phyloP scores from a whole-genome alignment of 495 filamentous ascomycete genomes.

The Sordaria brevicollis region DNA sequence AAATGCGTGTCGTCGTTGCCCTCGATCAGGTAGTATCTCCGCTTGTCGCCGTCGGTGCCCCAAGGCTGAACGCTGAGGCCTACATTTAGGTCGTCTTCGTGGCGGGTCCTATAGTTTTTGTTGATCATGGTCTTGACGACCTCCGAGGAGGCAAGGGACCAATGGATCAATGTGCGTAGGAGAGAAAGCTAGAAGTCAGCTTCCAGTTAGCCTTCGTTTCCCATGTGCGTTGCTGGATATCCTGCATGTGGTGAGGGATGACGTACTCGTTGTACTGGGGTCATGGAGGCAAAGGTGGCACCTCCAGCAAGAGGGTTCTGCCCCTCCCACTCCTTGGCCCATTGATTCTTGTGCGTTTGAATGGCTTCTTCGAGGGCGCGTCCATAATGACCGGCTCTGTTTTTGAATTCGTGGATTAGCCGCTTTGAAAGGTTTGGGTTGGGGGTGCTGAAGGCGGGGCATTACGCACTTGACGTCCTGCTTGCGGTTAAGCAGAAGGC shows the following conservation, averaged over 20 bases:
- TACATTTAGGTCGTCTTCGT: slow-evolving; percentile 88
- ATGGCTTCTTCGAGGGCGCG: slow-evolving; percentile 92
- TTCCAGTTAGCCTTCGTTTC: not conserved
- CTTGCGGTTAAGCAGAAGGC: slow-evolving; percentile 87
- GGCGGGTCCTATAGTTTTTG: slow-evolving; percentile 81
- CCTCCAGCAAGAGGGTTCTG: slow-evolving; percentile 75
- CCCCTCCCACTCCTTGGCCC: slow-evolving; percentile 78
- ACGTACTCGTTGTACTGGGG: slow-evolving; percentile 69
- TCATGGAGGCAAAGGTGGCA: slow-evolving; percentile 68
- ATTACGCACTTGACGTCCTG: slow-evolving; percentile 90
- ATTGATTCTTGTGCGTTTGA: slow-evolving; percentile 73
- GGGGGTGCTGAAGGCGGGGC: slow-evolving; percentile 5
- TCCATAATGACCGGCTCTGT: slow-evolving; percentile 73
- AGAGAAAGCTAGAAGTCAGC: slow-evolving; percentile 56
- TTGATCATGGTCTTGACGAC: slow-evolving; percentile 68
- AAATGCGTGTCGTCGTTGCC: slow-evolving; percentile 91
- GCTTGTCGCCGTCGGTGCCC: slow-evolving; percentile 84
- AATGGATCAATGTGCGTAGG: slow-evolving; percentile 71
- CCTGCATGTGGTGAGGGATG: not conserved
- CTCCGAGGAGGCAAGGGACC: slow-evolving; percentile 87
- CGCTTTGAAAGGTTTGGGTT: not conserved
- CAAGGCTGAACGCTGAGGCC: slow-evolving; percentile 89
- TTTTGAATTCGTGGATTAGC: not conserved
- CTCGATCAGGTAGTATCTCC: slow-evolving; percentile 88
- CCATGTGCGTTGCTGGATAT: not conserved